A percentile compares a stretch with the other conserved stretches of the same genome.
phyloP scores from a whole-genome alignment of 192 early-diverging fungal species.

The Spizellomyces sp. region DNA sequence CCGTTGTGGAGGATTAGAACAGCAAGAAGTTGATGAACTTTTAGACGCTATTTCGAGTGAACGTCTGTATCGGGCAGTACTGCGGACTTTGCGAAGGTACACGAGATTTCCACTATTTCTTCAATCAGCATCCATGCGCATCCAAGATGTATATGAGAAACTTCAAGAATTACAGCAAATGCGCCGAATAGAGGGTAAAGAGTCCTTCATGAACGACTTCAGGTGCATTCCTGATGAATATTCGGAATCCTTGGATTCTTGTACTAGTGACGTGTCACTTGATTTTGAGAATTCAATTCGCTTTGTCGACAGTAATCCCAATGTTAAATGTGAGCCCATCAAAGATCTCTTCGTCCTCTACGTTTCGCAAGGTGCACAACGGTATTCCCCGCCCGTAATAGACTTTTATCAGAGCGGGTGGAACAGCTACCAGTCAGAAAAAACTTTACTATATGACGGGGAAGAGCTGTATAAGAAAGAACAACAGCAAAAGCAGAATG shows the following conservation, averaged over 20 bases:
- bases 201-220: not conserved
- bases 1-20: too few species aligned
- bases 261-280: not conserved
- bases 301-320: not conserved
- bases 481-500: slow-evolving; percentile 3
- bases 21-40: too few species aligned
- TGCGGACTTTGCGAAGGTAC: slow-evolving; percentile 25
- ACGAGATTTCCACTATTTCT: slow-evolving; percentile 19
- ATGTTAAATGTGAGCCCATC: slow-evolving; percentile 10
- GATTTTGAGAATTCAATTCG: not conserved
- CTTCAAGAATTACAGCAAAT: not conserved
- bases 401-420: not conserved
- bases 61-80: slow-evolving; percentile 34
- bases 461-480: not conserved
- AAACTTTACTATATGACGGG: not conserved
- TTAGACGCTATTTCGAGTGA: too few species aligned
- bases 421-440: not conserved
- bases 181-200: not conserved
- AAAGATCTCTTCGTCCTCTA: not conserved
- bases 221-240: not conserved
- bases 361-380: too few species aligned
- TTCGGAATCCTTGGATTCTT: not conserved
- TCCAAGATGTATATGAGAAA: slow-evolving; percentile 4
- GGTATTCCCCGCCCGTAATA: not conserved
- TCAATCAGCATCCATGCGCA: not conserved